Evolutionary conservation across 208 protist genomes (phyloP).

Genomic region (Balamuthia mandrillaris): DNA sequence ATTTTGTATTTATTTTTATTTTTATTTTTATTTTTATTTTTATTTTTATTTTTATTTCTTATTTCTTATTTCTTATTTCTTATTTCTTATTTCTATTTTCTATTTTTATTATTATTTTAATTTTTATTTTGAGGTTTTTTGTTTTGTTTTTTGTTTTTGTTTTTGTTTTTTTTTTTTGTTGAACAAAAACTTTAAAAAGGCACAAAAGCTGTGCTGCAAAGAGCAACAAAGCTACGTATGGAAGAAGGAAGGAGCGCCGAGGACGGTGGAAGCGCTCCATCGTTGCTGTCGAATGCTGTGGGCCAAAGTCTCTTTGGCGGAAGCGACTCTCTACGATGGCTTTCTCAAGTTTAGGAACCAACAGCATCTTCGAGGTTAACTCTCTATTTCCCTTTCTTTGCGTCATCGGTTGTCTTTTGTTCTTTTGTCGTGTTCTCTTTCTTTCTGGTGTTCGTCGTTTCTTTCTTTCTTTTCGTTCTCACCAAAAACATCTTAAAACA

Average conservation of each 20-base stretch:
- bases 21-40: not conserved
- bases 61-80: not conserved
- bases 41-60: not conserved
- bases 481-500: not conserved
- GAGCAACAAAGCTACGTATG: too few relatives aligned
- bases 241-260: too few relatives aligned
- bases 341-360: slow-evolving; percentile 13
- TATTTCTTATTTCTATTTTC: not conserved
- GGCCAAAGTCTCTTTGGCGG: not conserved
- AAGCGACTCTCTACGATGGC: not conserved
- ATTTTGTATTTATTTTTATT: too few relatives aligned
- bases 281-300: not conserved
- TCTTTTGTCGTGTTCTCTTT: too few relatives aligned
- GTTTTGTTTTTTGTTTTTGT: not conserved
- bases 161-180: too few relatives aligned
- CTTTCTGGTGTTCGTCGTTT: not conserved
- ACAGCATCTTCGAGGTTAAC: not conserved
- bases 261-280: too few relatives aligned
- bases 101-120: not conserved
- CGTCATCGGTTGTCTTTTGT: not conserved
- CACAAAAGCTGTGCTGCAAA: too few relatives aligned
- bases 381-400: not conserved
- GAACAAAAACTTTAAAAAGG: too few relatives aligned
- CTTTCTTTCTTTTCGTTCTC: not conserved
- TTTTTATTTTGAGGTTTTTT: not conserved